Percentiles rank a stretch among this genome's conserved stretches.
These are phyloP conservation scores for Cyberlindnera misumaiensis DNA, from an alignment of 805 yeast species.

Conservation along the genomic window DNA sequence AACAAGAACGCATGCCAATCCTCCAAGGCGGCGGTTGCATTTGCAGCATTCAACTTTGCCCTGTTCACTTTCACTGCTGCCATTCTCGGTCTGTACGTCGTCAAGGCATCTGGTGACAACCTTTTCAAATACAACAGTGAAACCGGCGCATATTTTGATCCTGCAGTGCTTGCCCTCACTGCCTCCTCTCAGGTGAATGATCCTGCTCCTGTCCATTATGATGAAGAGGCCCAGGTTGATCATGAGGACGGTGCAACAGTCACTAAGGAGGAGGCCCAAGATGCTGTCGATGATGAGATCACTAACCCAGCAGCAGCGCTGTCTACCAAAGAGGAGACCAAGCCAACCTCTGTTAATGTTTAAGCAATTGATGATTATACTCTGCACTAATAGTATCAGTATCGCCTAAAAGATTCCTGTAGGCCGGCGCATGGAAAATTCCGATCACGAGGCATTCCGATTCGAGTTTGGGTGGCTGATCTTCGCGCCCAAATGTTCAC, in stretches of 20 bases:
- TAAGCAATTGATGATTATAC: too few relatives aligned
- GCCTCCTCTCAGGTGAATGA: not conserved
- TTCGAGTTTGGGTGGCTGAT: too few relatives aligned
- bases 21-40: slow-evolving; percentile 18
- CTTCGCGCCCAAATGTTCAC: too few relatives aligned
- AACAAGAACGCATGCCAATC: slow-evolving; percentile 8
- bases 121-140: not conserved
- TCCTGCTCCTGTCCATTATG: slow-evolving; percentile 1
- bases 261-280: not conserved
- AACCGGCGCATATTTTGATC: not conserved
- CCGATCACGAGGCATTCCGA: too few relatives aligned
- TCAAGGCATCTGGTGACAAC: slow-evolving; percentile 3
- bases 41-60: slow-evolving; percentile 14
- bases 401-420: too few relatives aligned
- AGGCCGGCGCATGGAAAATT: too few relatives aligned
- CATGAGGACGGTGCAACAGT: not conserved
- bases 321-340: too few relatives aligned
- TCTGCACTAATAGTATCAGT: too few relatives aligned
- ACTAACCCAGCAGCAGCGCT: too few relatives aligned
- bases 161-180: not conserved
- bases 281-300: not conserved
- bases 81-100: slow-evolving; percentile 7
- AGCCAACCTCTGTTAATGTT: too few relatives aligned
- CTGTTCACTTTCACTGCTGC: slow-evolving; percentile 9
- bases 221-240: slow-evolving; percentile 4